Base-by-base conservation (phyloP, 2,329 filamentous ascomycete genomes). In the Amauroascus niger region DNA sequence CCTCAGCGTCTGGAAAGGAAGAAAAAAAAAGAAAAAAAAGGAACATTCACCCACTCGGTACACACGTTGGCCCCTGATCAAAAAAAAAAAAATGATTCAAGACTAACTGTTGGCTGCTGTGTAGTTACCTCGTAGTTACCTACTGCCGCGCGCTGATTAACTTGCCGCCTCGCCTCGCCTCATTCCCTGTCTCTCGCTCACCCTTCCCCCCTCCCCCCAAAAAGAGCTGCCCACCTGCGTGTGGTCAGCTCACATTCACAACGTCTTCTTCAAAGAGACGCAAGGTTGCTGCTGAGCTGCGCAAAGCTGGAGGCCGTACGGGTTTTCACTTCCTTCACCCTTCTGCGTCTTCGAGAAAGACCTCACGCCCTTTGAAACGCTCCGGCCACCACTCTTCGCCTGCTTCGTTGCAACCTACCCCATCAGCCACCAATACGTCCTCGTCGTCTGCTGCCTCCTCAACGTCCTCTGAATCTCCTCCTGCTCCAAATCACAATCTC, bases 221-320 rank as follows among this genome's bases (percentile, higher is more conserved):
- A n/a, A n/a, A 50, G 70, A 73, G 70, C 70, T 73, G 70, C 69
- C n/a, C 68, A 69, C 69, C 45, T 58, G n/a, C 59, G 58, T 62
- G 69, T 70, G 69, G 65, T 66, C 70, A 71, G 70, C 70, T 73
- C 71, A 65, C 65, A 61, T 68, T 70, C 71, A 75, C 68, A 63
- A 75, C 73, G 73, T 72, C 73, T 72, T 70, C 72, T 64, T 67
- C 68, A 64, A 75, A 75, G 71, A 72, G 71, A 65, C 70, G 71
- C 59, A 75, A 73, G 67, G 66, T 74, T 65, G 70, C 53, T 49
- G 56, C 68, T 61, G 70, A 69, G 64, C 66, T 68, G 63, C 65
- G 65, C 61, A 68, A 64, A 67, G 66, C 67, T 65, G 68, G 64
- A 64, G 59, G 59, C 57, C 58, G 58, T 56, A 61, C 59, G 57